A percentile compares a stretch with the other conserved stretches of the same genome.
Conservation (phyloP, 805 yeast genomes). For the Candida anglica region DNA sequence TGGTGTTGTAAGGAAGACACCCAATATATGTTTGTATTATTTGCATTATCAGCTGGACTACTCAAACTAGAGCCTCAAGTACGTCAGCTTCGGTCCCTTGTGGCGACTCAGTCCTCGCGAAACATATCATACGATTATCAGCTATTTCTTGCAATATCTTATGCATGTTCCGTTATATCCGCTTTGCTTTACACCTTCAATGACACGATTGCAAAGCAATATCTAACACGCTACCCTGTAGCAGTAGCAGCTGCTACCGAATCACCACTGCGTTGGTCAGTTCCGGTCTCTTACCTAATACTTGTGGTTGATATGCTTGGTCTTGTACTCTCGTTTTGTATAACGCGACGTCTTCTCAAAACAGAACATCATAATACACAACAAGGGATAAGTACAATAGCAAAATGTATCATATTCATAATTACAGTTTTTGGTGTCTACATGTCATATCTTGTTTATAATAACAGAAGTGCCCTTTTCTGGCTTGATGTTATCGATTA, state of each 20-base stretch:
- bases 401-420: neutral
- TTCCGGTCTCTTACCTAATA: neutral
- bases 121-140: slow-evolving; percentile 1
- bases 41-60: no score
- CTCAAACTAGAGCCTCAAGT: neutral
- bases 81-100: neutral
- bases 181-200: neutral
- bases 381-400: no score
- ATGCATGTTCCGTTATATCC: slow-evolving; percentile 1
- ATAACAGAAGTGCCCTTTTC: slow-evolving; percentile 12
- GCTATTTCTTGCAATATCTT: neutral
- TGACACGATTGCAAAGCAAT: neutral
- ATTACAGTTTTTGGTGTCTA: slow-evolving; percentile 1
- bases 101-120: neutral
- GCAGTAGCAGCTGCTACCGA: no score
- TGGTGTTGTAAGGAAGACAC: no score
- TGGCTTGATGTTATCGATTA: slow-evolving; percentile 39
- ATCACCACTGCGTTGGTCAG: no score
- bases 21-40: no score
- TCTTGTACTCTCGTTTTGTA: neutral
- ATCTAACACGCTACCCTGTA: neutral
- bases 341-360: no score
- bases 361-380: no score
- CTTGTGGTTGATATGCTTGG: neutral
- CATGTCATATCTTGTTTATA: neutral